Conservation (phyloP, 2,329 filamentous ascomycete species). For the Pleomassaria siparia region DNA sequence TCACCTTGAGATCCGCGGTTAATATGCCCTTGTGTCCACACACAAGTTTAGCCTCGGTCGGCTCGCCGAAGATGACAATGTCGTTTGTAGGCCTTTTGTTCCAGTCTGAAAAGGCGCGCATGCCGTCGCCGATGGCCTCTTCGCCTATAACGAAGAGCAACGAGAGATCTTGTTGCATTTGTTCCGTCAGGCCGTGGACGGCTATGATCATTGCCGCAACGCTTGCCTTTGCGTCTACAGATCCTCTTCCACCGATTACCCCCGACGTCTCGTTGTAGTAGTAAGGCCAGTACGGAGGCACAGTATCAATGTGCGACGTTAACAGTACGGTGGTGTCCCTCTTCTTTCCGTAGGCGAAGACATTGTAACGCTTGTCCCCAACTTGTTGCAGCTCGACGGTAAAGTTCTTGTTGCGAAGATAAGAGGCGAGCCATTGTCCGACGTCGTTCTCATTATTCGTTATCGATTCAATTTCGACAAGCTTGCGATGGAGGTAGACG, state of each 20-base stretch:
- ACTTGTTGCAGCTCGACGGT: conserved; percentile 62
- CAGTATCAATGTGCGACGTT: conserved; percentile 80
- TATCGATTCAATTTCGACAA: conserved; percentile 75
- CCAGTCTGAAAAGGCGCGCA: conserved; percentile 56
- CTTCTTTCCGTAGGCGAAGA: conserved; percentile 65
- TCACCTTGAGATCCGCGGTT: conserved; percentile 65
- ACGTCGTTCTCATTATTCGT: conserved; percentile 68
- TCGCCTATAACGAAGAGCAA: conserved; percentile 76
- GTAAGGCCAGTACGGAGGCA: conserved; percentile 70
- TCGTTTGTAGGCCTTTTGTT: conserved; percentile 51
- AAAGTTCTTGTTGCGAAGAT: conserved; percentile 63
- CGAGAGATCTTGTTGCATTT: conserved; percentile 48
- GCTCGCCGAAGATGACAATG: conserved; percentile 87
- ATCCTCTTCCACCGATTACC: conserved; percentile 70
- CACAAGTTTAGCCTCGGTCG: conserved; percentile 83
- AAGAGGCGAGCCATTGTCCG: conserved; percentile 67
- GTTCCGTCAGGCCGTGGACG: conserved; percentile 53
- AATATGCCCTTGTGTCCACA: conserved; percentile 89
- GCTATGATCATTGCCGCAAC: conserved; percentile 75
- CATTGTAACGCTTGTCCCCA: conserved; percentile 65
- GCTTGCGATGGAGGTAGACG: conserved; percentile 70
- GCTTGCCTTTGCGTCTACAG: conserved; percentile 61
- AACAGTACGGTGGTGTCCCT: conserved; percentile 64
- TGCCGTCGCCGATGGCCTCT: conserved; percentile 78
- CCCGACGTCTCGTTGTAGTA: conserved; percentile 51